Conservation (phyloP, 805 yeast species). For the Metschnikowia cubensis region DNA sequence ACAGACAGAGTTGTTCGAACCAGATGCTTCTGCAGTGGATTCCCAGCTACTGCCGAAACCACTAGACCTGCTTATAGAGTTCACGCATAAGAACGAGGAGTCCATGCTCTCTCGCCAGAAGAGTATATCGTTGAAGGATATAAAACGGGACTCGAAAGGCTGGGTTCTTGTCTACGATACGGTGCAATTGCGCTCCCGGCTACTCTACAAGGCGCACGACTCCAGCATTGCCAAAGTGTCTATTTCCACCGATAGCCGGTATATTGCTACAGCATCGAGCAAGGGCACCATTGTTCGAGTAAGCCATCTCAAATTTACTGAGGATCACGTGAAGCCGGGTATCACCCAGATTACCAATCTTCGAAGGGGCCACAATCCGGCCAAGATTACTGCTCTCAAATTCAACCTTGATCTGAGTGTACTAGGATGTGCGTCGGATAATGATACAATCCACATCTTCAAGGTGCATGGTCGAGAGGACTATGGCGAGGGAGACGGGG, state of each 20-base stretch:
- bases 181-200: slow-evolving; percentile 26
- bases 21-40: slow-evolving; percentile 6
- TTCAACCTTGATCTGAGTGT: slow-evolving; percentile 32
- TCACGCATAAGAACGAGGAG: slow-evolving; percentile 23
- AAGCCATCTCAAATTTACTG: slow-evolving; percentile 18
- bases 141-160: slow-evolving; percentile 28
- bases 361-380: slow-evolving; percentile 39
- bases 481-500: background rate
- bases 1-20: slow-evolving; percentile 30
- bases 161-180: slow-evolving; percentile 42
- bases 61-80: slow-evolving; percentile 17
- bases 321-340: slow-evolving; percentile 1
- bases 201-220: slow-evolving; percentile 40
- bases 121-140: slow-evolving; percentile 24
- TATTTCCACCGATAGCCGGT: slow-evolving; percentile 23
- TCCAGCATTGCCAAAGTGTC: slow-evolving; percentile 31
- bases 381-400: slow-evolving; percentile 30
- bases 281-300: slow-evolving; percentile 43
- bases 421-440: slow-evolving; percentile 39
- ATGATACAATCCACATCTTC: slow-evolving; percentile 41
- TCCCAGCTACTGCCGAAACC: background rate
- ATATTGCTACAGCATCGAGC: slow-evolving; percentile 39
- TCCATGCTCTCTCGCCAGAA: slow-evolving; percentile 13
- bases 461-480: slow-evolving; percentile 14
- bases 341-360: slow-evolving; percentile 31